These are phyloP conservation scores for Strobilomyces confusus DNA, from an alignment of 768 basidiomycete genomes.

Conservation along the genomic window DNA sequence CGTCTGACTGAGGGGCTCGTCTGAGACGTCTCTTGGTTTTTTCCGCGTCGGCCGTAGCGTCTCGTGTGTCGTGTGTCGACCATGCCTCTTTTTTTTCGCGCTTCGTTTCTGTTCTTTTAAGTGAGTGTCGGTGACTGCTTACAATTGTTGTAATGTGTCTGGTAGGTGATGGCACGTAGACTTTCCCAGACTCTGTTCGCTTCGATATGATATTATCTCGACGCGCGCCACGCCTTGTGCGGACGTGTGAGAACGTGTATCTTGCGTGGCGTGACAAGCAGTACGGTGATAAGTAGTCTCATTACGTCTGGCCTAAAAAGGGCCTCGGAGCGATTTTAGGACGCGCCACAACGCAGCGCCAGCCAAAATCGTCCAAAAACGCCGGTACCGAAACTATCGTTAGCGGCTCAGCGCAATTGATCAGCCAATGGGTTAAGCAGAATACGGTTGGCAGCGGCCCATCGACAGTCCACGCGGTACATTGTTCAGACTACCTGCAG, in stretches of 20 bases:
- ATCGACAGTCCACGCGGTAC: too few relatives aligned
- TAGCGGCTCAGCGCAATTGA: too few relatives aligned
- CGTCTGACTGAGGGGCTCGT: constrained; percentile 26
- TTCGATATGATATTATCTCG: constrained; percentile 7
- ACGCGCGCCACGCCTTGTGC: neutral
- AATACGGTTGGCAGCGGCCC: too few relatives aligned
- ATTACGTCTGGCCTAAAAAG: too few relatives aligned
- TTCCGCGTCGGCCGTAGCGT: neutral
- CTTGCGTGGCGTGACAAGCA: neutral
- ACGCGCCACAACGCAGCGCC: too few relatives aligned
- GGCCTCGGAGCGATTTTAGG: too few relatives aligned
- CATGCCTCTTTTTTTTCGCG: neutral
- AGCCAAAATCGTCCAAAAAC: too few relatives aligned
- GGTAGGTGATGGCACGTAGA: constrained; percentile 20
- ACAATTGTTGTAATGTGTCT: constrained; percentile 25
- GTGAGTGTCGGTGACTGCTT: constrained; percentile 13
- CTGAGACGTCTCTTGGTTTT: neutral
- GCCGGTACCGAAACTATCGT: too few relatives aligned
- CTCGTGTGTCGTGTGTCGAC: neutral
- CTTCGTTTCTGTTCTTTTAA: neutral
- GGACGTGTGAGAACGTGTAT: neutral
- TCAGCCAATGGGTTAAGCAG: too few relatives aligned
- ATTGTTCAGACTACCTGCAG: too few relatives aligned
- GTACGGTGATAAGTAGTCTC: too few relatives aligned
- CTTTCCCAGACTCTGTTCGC: constrained; percentile 1